Percentiles rank a stretch among this genome's conserved stretches.
These are phyloP conservation scores for Cymbopogon flexuosus DNA, from an alignment of 202 grass and related monocot genomes.

Conservation along the genomic window DNA sequence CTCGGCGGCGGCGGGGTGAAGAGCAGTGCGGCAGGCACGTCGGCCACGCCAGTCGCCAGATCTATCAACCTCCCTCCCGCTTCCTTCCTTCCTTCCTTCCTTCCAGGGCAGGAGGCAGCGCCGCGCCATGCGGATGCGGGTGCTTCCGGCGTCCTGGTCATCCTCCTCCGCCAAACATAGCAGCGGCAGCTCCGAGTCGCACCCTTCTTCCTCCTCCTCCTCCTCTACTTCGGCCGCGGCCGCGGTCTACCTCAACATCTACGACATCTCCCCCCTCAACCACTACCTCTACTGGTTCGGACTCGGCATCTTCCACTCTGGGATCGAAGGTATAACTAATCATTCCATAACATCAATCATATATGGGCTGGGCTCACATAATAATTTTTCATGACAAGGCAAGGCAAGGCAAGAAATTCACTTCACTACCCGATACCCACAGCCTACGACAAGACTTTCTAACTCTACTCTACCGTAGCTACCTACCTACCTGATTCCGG, in stretches of 20 bases:
- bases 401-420: not conserved
- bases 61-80: not conserved
- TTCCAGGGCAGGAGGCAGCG: not conserved
- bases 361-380: too few species aligned
- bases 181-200: not conserved
- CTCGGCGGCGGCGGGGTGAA: not conserved
- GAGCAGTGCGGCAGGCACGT: not conserved
- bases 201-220: not conserved
- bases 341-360: too few species aligned
- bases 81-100: too few species aligned
- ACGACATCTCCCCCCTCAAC: conserved; percentile 89
- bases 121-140: conserved; percentile 8
- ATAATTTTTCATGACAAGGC: not conserved
- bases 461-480: not conserved
- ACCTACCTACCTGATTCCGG: too few species aligned
- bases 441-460: too few species aligned
- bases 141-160: conserved; percentile 40
- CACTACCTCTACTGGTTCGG: conserved; percentile 91
- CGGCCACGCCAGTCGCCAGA: not conserved
- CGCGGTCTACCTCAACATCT: conserved; percentile 65
- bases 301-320: conserved; percentile 87
- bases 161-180: not conserved
- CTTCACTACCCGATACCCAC: not conserved
- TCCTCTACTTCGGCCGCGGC: not conserved
- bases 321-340: conserved; percentile 48